Conservation (phyloP, 257 asterid species). For the Forsythia suspensa region DNA sequence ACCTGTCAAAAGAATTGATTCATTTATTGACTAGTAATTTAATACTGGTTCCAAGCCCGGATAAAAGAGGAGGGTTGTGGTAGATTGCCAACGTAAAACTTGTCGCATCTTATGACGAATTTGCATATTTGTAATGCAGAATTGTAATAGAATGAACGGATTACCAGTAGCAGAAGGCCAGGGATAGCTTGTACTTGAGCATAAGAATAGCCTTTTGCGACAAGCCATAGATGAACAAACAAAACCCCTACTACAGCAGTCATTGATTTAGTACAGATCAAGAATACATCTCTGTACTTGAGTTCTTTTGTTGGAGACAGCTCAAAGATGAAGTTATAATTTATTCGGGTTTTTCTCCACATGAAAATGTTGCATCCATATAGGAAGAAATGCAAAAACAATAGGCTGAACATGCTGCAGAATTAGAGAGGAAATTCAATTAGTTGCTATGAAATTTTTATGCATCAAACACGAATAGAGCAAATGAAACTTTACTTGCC, state of each 20-base stretch:
- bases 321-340: conserved; percentile 87
- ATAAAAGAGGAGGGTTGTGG: background rate
- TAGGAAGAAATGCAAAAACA: conserved; percentile 80
- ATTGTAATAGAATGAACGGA: too few species aligned
- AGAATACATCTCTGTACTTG: conserved; percentile 71
- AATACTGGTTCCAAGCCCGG: background rate
- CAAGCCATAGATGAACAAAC: conserved; percentile 71
- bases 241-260: conserved; percentile 65
- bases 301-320: conserved; percentile 62
- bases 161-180: conserved; percentile 73
- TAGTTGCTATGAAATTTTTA: background rate
- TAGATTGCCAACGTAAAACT: background rate
- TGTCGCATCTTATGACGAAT: background rate
- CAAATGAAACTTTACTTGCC: conserved; percentile 48
- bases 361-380: conserved; percentile 91
- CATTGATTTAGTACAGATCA: conserved; percentile 78
- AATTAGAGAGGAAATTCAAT: conserved; percentile 6
- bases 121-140: too few species aligned
- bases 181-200: conserved; percentile 73
- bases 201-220: conserved; percentile 67
- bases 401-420: conserved; percentile 92
- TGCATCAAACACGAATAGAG: background rate
- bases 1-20: conserved; percentile 30
- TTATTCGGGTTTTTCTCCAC: conserved; percentile 87
- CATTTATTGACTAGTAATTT: background rate